Base-by-base conservation (phyloP, 2,329 filamentous ascomycete genomes). In the Pyrenophora teres region DNA sequence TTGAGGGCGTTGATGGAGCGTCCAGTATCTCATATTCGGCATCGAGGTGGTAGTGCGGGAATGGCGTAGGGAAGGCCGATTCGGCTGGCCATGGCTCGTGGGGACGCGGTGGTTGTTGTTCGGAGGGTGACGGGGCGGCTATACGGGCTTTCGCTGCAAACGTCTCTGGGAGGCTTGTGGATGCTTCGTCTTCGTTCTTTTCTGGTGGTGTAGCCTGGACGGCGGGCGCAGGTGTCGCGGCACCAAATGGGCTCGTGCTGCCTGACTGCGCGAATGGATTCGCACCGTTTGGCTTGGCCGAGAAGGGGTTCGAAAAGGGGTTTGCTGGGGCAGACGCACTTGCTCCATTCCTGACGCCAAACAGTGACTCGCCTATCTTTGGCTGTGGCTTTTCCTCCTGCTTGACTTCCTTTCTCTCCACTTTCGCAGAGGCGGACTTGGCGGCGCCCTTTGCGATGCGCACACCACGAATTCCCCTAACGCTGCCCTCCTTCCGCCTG, bases 11-110 rank as follows among this genome's bases (percentile, higher is more conserved):
- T 8, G 75, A 75, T 60, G 85, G 68, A 15, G 74, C 71, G 56
- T 90, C 90, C 21, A 97, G 83, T 3, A 88, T 89, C 74, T 99
- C 94, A 75, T 90, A 96, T 68, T 96, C 93, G 44, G 93, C 93
- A 63, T 97, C 94, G 43, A 87, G 81, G 77, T 91, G 90, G 68
- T 88, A 89, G 25, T 83, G 77, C 0, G 90, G 88, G 74, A 92
- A 97, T 0, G 91, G 79, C 1, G 79, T 55, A 0, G 90, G 89
- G 60, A 89, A 87, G 0, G 81, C 75, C 1, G 84, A 79, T 33
- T 80, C 76, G 10, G 81, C 69, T 0, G 93, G 93, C 92, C 92
- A 97, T 7, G 90, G 87, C 60, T 91, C 84, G 1, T 82, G 76
- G 0, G 83, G 78, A 0, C 13, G 64, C 64, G 59, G 30, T 72